Evolutionary conservation across 352 stramenopile genomes (phyloP).

Genomic region (Phytophthora pini): DNA sequence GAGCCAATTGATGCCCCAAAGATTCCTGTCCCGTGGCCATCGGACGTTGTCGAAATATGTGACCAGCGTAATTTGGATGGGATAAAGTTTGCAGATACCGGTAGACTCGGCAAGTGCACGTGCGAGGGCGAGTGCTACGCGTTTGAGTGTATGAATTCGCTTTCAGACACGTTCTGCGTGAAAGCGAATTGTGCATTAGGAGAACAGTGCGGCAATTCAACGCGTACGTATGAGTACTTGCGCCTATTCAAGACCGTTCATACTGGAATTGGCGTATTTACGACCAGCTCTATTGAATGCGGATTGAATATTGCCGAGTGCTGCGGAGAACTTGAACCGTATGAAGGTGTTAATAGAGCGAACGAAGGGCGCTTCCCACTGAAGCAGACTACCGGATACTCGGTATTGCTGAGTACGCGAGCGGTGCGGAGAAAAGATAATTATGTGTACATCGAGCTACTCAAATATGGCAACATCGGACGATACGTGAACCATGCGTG

Average conservation of each 20-base stretch:
- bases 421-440: no score
- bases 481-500: neutral
- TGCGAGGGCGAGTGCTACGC: neutral
- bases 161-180: neutral
- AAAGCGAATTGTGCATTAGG: neutral
- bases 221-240: no score
- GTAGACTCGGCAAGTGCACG: neutral
- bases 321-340: no score
- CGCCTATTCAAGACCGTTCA: no score
- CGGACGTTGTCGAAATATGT: neutral
- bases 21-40: neutral
- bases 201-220: neutral
- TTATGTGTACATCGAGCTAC: neutral
- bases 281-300: no score
- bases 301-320: no score
- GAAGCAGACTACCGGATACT: no score
- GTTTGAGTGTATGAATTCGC: neutral
- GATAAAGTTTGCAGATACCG: neutral
- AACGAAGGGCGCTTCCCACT: no score
- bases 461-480: neutral
- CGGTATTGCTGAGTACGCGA: no score
- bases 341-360: no score
- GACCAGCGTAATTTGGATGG: neutral
- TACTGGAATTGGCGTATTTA: no score
- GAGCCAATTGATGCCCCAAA: neutral